Conservation (phyloP, 805 yeast genomes). For the Candida silvicultrix region DNA sequence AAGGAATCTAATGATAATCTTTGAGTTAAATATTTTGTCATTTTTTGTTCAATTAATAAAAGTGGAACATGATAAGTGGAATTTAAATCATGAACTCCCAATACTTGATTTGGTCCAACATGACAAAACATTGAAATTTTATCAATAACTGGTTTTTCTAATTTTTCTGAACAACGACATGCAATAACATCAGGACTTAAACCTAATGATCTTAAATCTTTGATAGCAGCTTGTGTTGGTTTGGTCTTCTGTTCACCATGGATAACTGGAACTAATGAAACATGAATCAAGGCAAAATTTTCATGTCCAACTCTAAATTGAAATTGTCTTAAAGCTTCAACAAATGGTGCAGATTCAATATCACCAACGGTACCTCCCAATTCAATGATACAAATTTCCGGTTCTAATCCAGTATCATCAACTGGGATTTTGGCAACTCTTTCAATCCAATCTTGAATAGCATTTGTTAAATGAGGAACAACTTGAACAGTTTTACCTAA, state of each 20-base stretch:
- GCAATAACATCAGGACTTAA: slow-evolving; percentile 96
- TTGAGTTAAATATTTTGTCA: slow-evolving; percentile 63
- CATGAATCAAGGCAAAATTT: slow-evolving; percentile 93
- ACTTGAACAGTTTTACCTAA: slow-evolving; percentile 99
- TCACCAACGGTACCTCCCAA: slow-evolving; percentile 99
- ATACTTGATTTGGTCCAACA: slow-evolving; percentile 96
- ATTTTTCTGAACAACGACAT: slow-evolving; percentile 85
- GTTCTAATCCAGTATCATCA: slow-evolving; percentile 79
- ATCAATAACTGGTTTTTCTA: slow-evolving; percentile 80
- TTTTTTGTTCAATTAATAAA: slow-evolving; percentile 77
- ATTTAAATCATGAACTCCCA: slow-evolving; percentile 94
- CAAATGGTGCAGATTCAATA: slow-evolving; percentile 97
- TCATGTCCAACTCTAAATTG: slow-evolving; percentile 95
- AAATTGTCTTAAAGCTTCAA: slow-evolving; percentile 97
- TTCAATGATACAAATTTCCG: slow-evolving; percentile 95
- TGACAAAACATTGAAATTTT: slow-evolving; percentile 99
- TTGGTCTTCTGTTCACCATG: slow-evolving; percentile 99
- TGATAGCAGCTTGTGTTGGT: slow-evolving; percentile 98
- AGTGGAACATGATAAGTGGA: slow-evolving; percentile 97
- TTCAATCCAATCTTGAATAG: slow-evolving; percentile 98
- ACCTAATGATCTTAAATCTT: slow-evolving; percentile 93
- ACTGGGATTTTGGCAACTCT: slow-evolving; percentile 88
- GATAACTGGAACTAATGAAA: slow-evolving; percentile 93
- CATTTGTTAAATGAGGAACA: slow-evolving; percentile 96
- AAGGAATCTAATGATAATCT: slow-evolving; percentile 58